phyloP scores from a whole-genome alignment of 1,139 yeast species.

The Chernovozyma sophiae-reginae region DNA sequence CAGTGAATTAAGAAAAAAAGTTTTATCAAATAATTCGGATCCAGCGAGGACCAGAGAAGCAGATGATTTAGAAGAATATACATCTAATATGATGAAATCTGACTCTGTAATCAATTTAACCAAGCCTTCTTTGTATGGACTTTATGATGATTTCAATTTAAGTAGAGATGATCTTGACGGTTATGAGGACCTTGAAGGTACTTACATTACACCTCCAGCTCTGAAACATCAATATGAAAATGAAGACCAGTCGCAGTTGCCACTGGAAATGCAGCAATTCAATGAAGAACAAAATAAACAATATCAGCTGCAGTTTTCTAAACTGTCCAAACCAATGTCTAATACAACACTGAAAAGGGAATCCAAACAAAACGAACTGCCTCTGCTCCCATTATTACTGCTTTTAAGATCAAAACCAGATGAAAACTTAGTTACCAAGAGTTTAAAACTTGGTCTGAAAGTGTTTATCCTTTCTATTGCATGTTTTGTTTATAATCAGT shows the following conservation, averaged over 20 bases:
- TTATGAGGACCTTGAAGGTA: background rate
- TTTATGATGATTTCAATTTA: conserved; percentile 40
- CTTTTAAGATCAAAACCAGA: background rate
- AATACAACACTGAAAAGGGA: no score
- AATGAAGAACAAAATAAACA: background rate
- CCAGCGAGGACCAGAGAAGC: background rate
- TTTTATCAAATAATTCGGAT: background rate
- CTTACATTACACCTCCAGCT: conserved; percentile 4
- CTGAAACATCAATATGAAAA: conserved; percentile 2
- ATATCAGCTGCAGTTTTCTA: background rate
- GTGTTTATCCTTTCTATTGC: conserved; percentile 35
- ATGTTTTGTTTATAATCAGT: conserved; percentile 48
- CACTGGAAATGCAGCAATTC: background rate
- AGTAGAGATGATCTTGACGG: conserved; percentile 24
- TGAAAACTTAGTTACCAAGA: background rate
- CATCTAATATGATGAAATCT: conserved; percentile 28
- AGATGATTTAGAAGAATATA: background rate
- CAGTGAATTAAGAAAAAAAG: conserved; percentile 6
- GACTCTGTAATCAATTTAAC: conserved; percentile 46
- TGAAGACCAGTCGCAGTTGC: background rate
- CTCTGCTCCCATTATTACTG: background rate
- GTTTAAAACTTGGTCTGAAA: conserved; percentile 12
- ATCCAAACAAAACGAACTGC: background rate
- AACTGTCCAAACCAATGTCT: background rate
- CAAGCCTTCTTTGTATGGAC: conserved; percentile 46